Evolutionary conservation across 768 basidiomycete species (phyloP).

Genomic region (Trametes coccinea): DNA sequence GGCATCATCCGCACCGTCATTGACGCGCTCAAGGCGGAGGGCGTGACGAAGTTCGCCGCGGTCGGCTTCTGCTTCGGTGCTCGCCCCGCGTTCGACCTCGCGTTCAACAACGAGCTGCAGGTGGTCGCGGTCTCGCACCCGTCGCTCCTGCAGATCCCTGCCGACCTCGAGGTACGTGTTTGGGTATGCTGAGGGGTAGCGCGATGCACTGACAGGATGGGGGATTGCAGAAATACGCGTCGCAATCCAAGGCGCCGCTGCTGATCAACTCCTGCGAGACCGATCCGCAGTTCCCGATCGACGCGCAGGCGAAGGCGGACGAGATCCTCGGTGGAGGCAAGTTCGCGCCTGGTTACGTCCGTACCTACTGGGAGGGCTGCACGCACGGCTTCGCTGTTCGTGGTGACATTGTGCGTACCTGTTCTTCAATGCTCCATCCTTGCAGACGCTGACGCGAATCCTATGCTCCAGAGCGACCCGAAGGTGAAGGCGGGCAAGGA

Average conservation of each 20-base stretch:
- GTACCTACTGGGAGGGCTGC: slow-evolving; percentile 34
- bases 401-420: slow-evolving; percentile 34
- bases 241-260: slow-evolving; percentile 51
- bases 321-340: slow-evolving; percentile 40
- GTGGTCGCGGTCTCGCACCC: slow-evolving; percentile 59
- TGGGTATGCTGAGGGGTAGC: background rate
- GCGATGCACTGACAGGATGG: background rate
- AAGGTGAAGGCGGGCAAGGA: slow-evolving; percentile 19
- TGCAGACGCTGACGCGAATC: slow-evolving; percentile 40
- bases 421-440: background rate
- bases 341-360: slow-evolving; percentile 39
- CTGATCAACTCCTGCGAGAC: slow-evolving; percentile 64
- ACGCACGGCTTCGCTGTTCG: slow-evolving; percentile 41
- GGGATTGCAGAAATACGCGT: slow-evolving; percentile 43
- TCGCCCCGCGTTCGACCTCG: slow-evolving; percentile 62
- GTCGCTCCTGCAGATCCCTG: slow-evolving; percentile 57
- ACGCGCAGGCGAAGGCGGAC: slow-evolving; percentile 37
- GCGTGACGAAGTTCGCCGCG: slow-evolving; percentile 57
- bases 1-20: slow-evolving; percentile 58
- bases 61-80: slow-evolving; percentile 73
- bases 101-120: slow-evolving; percentile 52
- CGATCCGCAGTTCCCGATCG: slow-evolving; percentile 56
- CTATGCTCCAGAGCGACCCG: slow-evolving; percentile 41
- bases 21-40: slow-evolving; percentile 54
- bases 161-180: slow-evolving; percentile 57